These are phyloP conservation scores for Heliamphora pulchella DNA, from an alignment of 179 eudicot genomes.

Conservation along the genomic window DNA sequence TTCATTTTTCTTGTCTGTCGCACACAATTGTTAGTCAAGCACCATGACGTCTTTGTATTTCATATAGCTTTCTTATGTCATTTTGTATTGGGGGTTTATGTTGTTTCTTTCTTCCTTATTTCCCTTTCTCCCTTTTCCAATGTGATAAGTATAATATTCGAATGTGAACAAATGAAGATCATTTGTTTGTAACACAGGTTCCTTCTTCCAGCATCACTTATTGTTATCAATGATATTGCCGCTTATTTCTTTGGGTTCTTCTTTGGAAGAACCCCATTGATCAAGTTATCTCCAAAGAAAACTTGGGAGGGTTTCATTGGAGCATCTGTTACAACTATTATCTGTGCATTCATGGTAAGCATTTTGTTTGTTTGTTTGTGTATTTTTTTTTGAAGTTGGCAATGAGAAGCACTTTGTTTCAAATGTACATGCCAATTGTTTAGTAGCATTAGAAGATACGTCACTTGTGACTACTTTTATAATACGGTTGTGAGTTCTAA, in stretches of 20 bases:
- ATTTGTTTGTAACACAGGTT: constrained; percentile 53
- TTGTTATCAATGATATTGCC: constrained; percentile 84
- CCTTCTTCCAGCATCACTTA: constrained; percentile 97
- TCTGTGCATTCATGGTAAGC: constrained; percentile 83
- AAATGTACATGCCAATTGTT: background rate
- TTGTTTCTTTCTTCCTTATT: constrained; percentile 2
- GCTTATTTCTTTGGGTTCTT: constrained; percentile 94
- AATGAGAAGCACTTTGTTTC: constrained; percentile 5
- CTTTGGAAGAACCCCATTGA: constrained; percentile 92
- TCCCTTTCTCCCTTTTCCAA: background rate
- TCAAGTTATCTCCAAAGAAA: constrained; percentile 93
- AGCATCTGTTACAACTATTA: constrained; percentile 75
- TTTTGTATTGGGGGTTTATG: background rate
- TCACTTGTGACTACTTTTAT: background rate
- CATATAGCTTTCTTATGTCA: background rate
- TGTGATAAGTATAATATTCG: background rate
- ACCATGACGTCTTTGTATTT: background rate
- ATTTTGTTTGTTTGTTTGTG: constrained; percentile 1
- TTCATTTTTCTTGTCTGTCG: background rate
- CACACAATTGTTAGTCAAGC: background rate
- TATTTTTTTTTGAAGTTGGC: background rate
- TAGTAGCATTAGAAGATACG: background rate
- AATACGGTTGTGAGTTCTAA: background rate
- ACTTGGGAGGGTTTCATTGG: constrained; percentile 99
- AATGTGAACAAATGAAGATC: background rate